Evolutionary conservation across 768 basidiomycete genomes (phyloP), one percentile per base, ranked within the genome.

Genomic region (Boletus rubropictus): DNA sequence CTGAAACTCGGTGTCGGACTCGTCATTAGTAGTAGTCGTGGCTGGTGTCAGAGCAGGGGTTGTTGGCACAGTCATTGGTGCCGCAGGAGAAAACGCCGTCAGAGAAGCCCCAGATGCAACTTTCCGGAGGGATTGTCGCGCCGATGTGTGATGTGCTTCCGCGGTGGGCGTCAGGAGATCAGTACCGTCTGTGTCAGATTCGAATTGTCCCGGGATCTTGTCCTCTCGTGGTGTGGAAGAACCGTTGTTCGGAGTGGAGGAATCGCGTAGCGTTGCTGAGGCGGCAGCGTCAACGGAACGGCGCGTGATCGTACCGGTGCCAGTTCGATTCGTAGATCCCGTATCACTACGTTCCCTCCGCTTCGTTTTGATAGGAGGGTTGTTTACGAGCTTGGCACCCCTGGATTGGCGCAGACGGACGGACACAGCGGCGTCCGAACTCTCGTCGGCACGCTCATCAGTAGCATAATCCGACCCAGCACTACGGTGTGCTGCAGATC

Each of bases 1-100:
- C 67, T 89, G 87, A 64, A 90, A 91, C 58, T 91, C 89, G 22
- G 84, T 84, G 56, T 89, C 86, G 18, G 86, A 87, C 55, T 87
- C 86, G 49, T 88, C 86, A 7, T 84, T 79, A 27, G 75, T 67
- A 22, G 66, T 69, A 22, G 65, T 62, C 31, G 67, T 58, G 20
- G 61, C 53, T 2, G 63, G 58, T 0, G 70, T 63, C 49, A 69
- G 54, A 22, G 66, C 62, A 33, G 69, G 71, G 9, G 68, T 72
- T 48, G 63, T 64, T 6, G 71, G 66, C 12, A 52, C 53, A 6
- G 67, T 62, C 18, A 55, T 51, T 20, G 46, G 44, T 29, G 52
- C 50, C 7, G 49, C 52, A 11, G 65, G 58, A 17, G 61, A 52
- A 24, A 61, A 56, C 5, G 64, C 61, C 18, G 55, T 53, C 44